A percentile compares a stretch with the other conserved stretches of the same genome.
Evolutionary conservation across 140 eudicot genomes (phyloP).

Genomic region (Anethum foeniculum): DNA sequence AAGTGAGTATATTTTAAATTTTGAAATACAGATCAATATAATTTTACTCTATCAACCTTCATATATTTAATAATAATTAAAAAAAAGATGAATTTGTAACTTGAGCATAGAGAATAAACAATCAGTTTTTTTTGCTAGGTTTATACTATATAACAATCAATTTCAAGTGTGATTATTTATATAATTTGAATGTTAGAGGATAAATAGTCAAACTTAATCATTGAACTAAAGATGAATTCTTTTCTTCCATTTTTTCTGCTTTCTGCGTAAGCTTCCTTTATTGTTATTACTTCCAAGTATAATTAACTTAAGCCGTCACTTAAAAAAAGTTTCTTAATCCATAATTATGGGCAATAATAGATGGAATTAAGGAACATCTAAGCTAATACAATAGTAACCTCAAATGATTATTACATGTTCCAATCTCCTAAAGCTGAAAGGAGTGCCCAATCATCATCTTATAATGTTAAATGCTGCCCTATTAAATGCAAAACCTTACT

Average conservation of each 20-base stretch:
- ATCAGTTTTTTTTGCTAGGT: too few relatives aligned
- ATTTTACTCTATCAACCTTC: background rate
- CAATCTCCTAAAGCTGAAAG: background rate
- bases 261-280: background rate
- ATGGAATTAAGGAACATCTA: background rate
- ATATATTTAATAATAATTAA: background rate
- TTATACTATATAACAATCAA: too few relatives aligned
- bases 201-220: background rate
- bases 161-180: background rate
- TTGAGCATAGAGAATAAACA: background rate
- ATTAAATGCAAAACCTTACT: too few relatives aligned
- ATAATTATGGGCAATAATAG: background rate
- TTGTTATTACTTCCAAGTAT: background rate
- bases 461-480: background rate
- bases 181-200: background rate
- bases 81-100: background rate
- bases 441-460: background rate
- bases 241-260: background rate
- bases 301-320: conserved; percentile 17
- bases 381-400: background rate
- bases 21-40: background rate
- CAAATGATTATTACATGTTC: background rate
- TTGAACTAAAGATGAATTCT: background rate
- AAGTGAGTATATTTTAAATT: too few relatives aligned
- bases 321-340: background rate